These are phyloP conservation scores for Linum trigynum DNA, from an alignment of 345 rosid species.

Conservation along the genomic window DNA sequence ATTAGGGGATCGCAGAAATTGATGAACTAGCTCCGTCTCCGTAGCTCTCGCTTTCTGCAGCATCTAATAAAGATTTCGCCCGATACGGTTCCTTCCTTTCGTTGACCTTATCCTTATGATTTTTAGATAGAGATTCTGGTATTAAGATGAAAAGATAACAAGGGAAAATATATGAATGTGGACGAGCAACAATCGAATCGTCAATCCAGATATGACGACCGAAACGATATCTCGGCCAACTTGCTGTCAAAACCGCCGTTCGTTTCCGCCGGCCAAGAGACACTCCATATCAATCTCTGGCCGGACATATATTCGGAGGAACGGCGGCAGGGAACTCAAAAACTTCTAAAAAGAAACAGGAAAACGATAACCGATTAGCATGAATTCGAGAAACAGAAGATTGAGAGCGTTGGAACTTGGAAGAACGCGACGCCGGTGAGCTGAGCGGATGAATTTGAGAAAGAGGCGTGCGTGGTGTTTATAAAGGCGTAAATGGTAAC, in stretches of 20 bases:
- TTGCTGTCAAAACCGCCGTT: slow-evolving; percentile 28
- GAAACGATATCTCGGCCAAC: slow-evolving; percentile 70
- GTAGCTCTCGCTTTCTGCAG: too few relatives aligned
- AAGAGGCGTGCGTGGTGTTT: neutral
- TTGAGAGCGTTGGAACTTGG: too few relatives aligned
- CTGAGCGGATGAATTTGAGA: neutral
- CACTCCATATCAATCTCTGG: slow-evolving; percentile 6
- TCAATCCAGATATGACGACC: slow-evolving; percentile 42
- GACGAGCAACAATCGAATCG: slow-evolving; percentile 71
- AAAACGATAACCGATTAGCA: too few relatives aligned
- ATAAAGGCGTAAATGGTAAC: neutral
- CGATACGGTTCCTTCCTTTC: too few relatives aligned
- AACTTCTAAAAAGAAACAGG: too few relatives aligned
- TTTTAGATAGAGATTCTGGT: too few relatives aligned
- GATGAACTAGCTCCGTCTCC: too few relatives aligned
- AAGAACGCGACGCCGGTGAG: too few relatives aligned
- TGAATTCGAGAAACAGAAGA: too few relatives aligned
- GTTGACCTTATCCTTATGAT: too few relatives aligned
- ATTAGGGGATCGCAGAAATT: too few relatives aligned
- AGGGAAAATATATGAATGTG: slow-evolving; percentile 17
- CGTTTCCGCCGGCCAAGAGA: slow-evolving; percentile 14
- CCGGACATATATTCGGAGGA: neutral
- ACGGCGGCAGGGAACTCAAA: neutral
- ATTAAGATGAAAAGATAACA: neutral
- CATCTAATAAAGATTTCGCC: too few relatives aligned